phyloP scores from a whole-genome alignment of 2,329 filamentous ascomycete species.

The Fusarium aywerte region DNA sequence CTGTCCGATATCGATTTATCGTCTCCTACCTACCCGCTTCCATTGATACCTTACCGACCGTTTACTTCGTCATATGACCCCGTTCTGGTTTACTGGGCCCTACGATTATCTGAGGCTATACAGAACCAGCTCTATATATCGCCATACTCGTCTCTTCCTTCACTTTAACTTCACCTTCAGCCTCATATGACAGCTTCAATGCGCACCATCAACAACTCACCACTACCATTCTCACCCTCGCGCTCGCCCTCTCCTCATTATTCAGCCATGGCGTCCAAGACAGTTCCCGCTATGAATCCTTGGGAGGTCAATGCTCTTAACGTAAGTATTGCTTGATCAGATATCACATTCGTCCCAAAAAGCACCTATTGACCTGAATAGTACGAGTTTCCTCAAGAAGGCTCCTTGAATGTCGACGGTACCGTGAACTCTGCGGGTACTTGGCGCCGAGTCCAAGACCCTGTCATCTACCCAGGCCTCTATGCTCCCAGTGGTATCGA shows the following conservation, averaged over 20 bases:
- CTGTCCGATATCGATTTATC: background rate
- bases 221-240: slow-evolving; percentile 20
- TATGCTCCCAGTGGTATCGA: slow-evolving; percentile 67
- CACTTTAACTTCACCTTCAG: background rate
- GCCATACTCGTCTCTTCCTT: background rate
- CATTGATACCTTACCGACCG: slow-evolving; percentile 26
- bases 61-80: slow-evolving; percentile 20
- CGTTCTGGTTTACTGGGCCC: slow-evolving; percentile 7
- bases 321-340: slow-evolving; percentile 24
- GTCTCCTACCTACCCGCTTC: slow-evolving; percentile 11
- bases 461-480: slow-evolving; percentile 65
- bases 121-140: slow-evolving; percentile 23
- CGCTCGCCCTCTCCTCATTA: slow-evolving; percentile 12
- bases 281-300: slow-evolving; percentile 39
- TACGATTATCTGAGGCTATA: background rate
- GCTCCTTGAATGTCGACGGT: slow-evolving; percentile 37
- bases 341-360: background rate
- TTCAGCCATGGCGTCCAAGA: slow-evolving; percentile 33
- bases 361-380: slow-evolving; percentile 23
- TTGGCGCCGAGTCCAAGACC: slow-evolving; percentile 52
- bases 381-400: slow-evolving; percentile 45
- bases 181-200: slow-evolving; percentile 31
- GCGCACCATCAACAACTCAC: slow-evolving; percentile 27
- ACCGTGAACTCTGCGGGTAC: slow-evolving; percentile 29
- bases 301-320: slow-evolving; percentile 45